Conservation (phyloP, 2,329 filamentous ascomycete species). For the Pezicula carpinea region DNA sequence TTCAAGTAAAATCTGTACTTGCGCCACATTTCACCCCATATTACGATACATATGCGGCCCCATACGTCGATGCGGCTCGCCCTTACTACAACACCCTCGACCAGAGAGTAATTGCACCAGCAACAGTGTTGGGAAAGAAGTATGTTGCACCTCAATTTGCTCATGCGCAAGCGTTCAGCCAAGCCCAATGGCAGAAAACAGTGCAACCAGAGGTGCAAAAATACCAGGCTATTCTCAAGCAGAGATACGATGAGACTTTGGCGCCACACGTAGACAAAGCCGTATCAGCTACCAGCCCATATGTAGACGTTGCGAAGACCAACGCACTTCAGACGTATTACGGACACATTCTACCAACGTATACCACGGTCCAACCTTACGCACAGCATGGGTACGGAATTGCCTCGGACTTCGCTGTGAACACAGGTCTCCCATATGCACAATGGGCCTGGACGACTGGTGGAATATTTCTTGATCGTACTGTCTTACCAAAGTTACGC, state of each 20-base stretch:
- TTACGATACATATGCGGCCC: conserved; percentile 78
- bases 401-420: conserved; percentile 61
- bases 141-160: conserved; percentile 72
- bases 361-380: conserved; percentile 70
- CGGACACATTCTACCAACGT: conserved; percentile 69
- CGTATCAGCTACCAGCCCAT: conserved; percentile 57
- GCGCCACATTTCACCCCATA: conserved; percentile 78
- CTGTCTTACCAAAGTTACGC: conserved; percentile 76
- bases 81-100: conserved; percentile 69
- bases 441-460: conserved; percentile 67
- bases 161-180: conserved; percentile 60
- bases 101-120: conserved; percentile 64
- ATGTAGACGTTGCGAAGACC: conserved; percentile 62
- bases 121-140: conserved; percentile 59
- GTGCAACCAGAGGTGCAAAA: conserved; percentile 70
- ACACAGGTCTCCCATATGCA: conserved; percentile 68
- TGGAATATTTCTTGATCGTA: conserved; percentile 66
- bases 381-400: conserved; percentile 62
- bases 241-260: conserved; percentile 66
- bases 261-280: conserved; percentile 69
- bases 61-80: conserved; percentile 70
- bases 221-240: conserved; percentile 55
- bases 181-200: conserved; percentile 72
- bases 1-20: conserved; percentile 56
- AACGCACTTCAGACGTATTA: conserved; percentile 66